Percentiles rank a stretch among this genome's conserved stretches.
These are phyloP conservation scores for Cynanchum wilfordii DNA, from an alignment of 257 asterid species.

Conservation along the genomic window DNA sequence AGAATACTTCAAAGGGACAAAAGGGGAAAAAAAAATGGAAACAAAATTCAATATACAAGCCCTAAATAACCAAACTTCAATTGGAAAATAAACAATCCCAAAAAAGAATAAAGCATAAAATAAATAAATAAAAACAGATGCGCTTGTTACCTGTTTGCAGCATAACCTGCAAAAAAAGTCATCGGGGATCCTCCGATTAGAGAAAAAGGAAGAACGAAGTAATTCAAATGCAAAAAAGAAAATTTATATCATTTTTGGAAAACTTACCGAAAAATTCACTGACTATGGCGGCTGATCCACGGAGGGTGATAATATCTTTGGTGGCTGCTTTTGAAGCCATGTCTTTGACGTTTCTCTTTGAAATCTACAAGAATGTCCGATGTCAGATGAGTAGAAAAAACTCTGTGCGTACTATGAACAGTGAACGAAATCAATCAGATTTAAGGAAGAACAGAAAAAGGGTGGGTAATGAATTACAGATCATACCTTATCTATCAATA, in stretches of 20 bases:
- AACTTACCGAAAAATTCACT: constrained; percentile 78
- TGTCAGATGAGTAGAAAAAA: background rate
- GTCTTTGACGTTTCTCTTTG: background rate
- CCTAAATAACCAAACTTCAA: background rate
- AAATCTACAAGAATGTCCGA: background rate
- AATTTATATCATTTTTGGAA: too few species aligned
- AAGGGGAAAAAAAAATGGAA: background rate
- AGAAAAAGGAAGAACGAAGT: background rate
- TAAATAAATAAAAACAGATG: background rate
- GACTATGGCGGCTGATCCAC: constrained; percentile 88
- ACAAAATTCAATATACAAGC: background rate
- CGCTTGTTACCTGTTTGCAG: constrained; percentile 66
- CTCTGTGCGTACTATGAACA: background rate
- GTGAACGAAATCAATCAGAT: constrained; percentile 4
- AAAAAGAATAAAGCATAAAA: background rate
- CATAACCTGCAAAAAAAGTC: constrained; percentile 57
- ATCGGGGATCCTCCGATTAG: constrained; percentile 18
- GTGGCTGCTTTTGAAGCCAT: constrained; percentile 80
- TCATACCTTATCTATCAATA: background rate
- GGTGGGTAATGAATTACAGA: background rate
- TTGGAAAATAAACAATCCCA: constrained; percentile 3
- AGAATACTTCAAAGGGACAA: constrained; percentile 27
- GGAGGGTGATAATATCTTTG: constrained; percentile 86
- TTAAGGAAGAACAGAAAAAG: background rate
- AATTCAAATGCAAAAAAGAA: background rate